Evolutionary conservation across 441 rosid genomes (phyloP), one percentile per base, ranked within the genome.

Genomic region (Gossypium gossypioides): DNA sequence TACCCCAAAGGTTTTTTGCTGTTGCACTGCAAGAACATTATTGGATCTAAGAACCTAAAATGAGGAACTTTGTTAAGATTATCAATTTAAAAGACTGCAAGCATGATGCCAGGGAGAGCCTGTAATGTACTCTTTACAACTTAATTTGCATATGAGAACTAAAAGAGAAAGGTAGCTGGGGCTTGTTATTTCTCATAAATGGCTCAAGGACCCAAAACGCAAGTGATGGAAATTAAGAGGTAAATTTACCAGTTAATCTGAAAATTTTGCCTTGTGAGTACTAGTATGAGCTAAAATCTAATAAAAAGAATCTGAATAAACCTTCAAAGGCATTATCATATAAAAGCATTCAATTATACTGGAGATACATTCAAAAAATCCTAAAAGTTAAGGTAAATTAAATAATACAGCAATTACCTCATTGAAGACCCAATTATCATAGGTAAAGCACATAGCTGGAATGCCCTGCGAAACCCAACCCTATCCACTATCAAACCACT

Each of bases 401-500:
- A 57, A 73, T 8, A 48, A 64, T 22, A 32, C 25, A 29, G 62
- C 29, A 76, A 62, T 78, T 80, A 92, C 99, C 99, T 95, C 80
- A 88, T 61, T 74, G 86, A 78, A 77, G 97, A 87, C 60, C 99
- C 99, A 69, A 91, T 73, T 72, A 92, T 81, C 97, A 92, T 91
- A 54, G 97, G 97, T 77, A 95, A 76, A 68, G 97, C 90, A 76
- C 93, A 88, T 72, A 95, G 74, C 85, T 92, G 99, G 83, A 95
- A 95, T 63, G 92, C 87, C 83, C 89, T 80, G 72, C 96, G 88
- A 29, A 97, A 93, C 22, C 99, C 97, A 77, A 95, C 75, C 50
- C 93, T 93, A 83, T 95, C 99, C 3, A 93, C 93, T 32, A 95
- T 84, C 85, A 82, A 85, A 72, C 98, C 99, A 78, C 98, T 92